Base-by-base conservation (phyloP, 2,329 filamentous ascomycete species). In the Ophiostoma sp. region DNA sequence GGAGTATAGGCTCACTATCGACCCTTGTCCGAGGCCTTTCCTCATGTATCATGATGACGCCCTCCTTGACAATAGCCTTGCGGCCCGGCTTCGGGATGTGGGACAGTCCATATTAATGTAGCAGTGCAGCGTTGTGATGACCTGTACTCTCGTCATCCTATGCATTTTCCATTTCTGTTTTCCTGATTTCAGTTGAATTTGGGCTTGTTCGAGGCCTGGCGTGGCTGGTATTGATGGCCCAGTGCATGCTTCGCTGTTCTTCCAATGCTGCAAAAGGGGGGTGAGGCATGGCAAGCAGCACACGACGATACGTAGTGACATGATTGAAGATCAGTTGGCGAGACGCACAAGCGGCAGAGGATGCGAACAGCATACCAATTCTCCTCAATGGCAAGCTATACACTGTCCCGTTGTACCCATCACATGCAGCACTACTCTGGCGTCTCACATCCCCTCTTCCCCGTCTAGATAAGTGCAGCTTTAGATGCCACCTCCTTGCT, bases 71-170 rank as follows among this genome's bases (percentile, higher is more conserved):
- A 36, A 60, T 27, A 60, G 27, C 18, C 55, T 36, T 38, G 55
- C 55, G 55, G 55, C 18, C 55, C 55, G 55, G 27, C 18, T 14
- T 60, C 55, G 55, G 55, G 9, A 60, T 60, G 55, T 60, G 55
- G 55, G 27, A 27, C 27, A 36, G 52, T 60, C 55, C 11, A 16
- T 9, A 60, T 55, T 0, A 18, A 14, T 58, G 36, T 11, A 27
- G 27, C 27, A 27, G 27, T 9, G 9, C 27, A 40, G 18, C 14
- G 55, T 60, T 44, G 27, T 40, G 27, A 60, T 60, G 11, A 16
- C 9, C 27, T 5, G n/a, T 38, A 4, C 6, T 60, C n/a, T 9
- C 16, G 8, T 16, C 27, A 38, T 44, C 11, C 7, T 44, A 44
- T 8, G 42, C 42, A 44, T 60, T 36, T 60, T 38, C 27, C 11